Evolutionary conservation across 2,329 filamentous ascomycete genomes (phyloP), one percentile per base, ranked within the genome.

Genomic region (Laburnicola sp.): DNA sequence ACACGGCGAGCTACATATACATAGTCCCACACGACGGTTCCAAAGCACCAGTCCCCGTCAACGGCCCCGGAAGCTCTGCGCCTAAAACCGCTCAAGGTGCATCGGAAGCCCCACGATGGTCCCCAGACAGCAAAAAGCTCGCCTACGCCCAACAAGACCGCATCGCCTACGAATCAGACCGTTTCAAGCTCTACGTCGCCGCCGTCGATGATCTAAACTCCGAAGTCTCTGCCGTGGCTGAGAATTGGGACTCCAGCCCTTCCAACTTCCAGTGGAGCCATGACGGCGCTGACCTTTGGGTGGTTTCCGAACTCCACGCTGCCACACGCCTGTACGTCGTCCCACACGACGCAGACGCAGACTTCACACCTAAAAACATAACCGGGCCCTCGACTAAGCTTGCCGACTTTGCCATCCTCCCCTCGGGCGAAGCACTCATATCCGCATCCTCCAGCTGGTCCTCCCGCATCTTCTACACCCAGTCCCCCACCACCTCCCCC

Each of bases 1-100:
- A 88, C 72, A 96, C 91, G 6, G 92, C 92, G 60, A 87, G 87
- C 7, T 89, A 94, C 66, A 81, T 95, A 35, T 96, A 94, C 72
- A 82, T 87, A 39, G 80, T 89, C 1, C 83, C 86, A 0, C 77
- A 93, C 38, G 78, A 80, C 48, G 83, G 81, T 9, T 91, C 87
- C 60, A 57, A 63, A 37, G 61, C 62, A 4, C 61, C 69, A 10
- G 67, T 69, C 4, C 50, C 65, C 1, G 49, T 72, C 50, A 70
- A 70, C 16, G 69, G 69, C 2, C 69, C 69, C 22, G 62, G 60
- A n/a, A 63, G 59, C 3, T 62, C 54, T 9, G 64, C 65, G 8
- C 64, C 67, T 23, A 47, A 66, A 49, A 54, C 75, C 79, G 23
- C 50, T 68, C 41, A 81, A 75, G 88, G 88, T n/a, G 89, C 89